phyloP scores from a whole-genome alignment of 352 stramenopile genomes.

The Plasmopara viticola region DNA sequence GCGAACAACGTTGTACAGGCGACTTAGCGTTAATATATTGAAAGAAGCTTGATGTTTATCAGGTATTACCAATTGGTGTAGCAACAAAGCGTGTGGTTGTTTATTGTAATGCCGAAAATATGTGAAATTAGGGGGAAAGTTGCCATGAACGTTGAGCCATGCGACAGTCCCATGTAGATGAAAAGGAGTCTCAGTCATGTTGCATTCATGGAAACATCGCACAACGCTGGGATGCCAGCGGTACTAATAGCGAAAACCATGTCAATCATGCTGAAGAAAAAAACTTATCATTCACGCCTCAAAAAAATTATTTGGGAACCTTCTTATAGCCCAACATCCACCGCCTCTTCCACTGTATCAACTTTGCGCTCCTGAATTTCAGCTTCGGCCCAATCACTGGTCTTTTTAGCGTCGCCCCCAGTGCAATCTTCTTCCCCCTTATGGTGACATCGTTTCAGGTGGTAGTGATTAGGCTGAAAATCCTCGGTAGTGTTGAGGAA shows the following conservation, averaged over 20 bases:
- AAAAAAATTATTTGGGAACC: too few species aligned
- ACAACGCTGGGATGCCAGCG: background rate
- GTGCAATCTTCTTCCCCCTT: too few species aligned
- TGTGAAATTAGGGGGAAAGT: background rate
- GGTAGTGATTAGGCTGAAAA: background rate
- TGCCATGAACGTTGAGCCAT: background rate
- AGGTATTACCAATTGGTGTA: background rate
- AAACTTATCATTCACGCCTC: too few species aligned
- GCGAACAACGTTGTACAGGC: slow-evolving; percentile 5
- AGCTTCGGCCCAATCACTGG: too few species aligned
- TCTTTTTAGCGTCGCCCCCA: too few species aligned
- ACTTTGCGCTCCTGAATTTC: too few species aligned
- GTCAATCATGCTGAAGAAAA: background rate
- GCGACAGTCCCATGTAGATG: slow-evolving; percentile 1
- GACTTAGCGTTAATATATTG: background rate
- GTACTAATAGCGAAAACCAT: slow-evolving; percentile 9
- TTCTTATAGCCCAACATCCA: too few species aligned
- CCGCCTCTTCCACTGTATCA: too few species aligned
- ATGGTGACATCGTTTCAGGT: too few species aligned
- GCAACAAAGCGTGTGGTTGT: background rate
- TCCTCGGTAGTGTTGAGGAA: background rate
- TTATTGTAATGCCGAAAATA: background rate
- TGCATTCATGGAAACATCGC: slow-evolving; percentile 1
- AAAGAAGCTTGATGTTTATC: background rate
- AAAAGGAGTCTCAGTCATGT: background rate